Evolutionary conservation across 2,329 filamentous ascomycete genomes (phyloP), one percentile per base, ranked within the genome.

Genomic region (Emmonsia crescens): DNA sequence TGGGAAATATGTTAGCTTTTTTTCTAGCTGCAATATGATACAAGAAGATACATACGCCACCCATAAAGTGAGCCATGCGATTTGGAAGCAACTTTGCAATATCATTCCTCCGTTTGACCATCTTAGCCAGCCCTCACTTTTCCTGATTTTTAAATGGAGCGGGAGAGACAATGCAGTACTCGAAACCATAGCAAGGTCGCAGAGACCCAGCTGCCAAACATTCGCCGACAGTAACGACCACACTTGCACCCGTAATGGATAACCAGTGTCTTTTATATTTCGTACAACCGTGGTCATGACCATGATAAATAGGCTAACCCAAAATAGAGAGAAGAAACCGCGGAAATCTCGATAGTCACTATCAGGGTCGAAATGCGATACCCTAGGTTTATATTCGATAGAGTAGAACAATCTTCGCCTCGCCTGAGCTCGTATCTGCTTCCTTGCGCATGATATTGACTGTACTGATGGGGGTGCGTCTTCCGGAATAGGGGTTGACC

Each of bases 251-350:
- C 89, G 85, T 68, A 97, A 79, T 19, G 92, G 89, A 72, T 88
- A 89, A 27, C 94, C 94, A 0, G 91, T 96, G 72, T 97, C 94
- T 75, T 93, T 96, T 71, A 94, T 85, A 74, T 96, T 97, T 69
- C 93, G 86, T 70, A 96, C 77, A 80, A 91, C 90, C n/a, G 89
- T 89, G 2, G 93, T 97, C 65, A 96, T 87, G 69, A 92, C 91
- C 92, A 99, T 96, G 74, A 99, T 96, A 67, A 89, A 90, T 63
- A 99, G 81, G 10, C 91, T 91, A 66, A 99, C 93, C 94, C 94
- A 99, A 78, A 99, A 99, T 44, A 99, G 83, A 60, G 94, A 90
- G 78, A 96, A 99, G 82, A 99, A 99, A 72, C 94, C 94, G 69
- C 91, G 86, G 74, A 99, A 99, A 75, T 99, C 91, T 70, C 86